These are phyloP conservation scores for Dryadomyces quercivorus DNA, from an alignment of 2,329 filamentous ascomycete genomes.

Conservation along the genomic window DNA sequence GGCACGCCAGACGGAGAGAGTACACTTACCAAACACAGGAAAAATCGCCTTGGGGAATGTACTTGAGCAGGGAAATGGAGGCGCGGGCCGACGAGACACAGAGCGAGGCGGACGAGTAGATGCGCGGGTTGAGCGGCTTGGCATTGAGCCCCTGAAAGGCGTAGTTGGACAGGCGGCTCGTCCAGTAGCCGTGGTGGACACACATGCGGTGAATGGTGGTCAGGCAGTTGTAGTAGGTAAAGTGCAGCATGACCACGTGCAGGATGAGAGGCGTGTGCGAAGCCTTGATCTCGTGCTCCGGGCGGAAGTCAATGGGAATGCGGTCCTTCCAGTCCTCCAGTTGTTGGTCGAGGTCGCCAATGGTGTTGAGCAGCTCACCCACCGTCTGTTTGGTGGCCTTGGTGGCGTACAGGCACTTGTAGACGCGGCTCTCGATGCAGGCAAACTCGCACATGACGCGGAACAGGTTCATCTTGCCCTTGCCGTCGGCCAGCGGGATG, in stretches of 20 bases:
- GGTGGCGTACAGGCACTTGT: conserved; percentile 84
- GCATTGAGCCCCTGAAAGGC: conserved; percentile 91
- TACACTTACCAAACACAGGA: conserved; percentile 77
- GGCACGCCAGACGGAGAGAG: neutral
- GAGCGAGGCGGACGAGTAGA: conserved; percentile 86
- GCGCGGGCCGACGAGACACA: conserved; percentile 88
- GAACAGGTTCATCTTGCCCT: conserved; percentile 91
- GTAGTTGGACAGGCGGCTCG: conserved; percentile 84
- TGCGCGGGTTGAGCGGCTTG: conserved; percentile 77
- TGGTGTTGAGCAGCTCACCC: conserved; percentile 86
- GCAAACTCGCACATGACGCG: conserved; percentile 84
- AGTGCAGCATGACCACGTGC: conserved; percentile 87
- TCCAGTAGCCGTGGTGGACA: conserved; percentile 97
- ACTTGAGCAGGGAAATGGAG: conserved; percentile 87
- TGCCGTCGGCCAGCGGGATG: conserved; percentile 78
- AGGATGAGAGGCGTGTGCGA: conserved; percentile 87
- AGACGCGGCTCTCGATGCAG: conserved; percentile 85
- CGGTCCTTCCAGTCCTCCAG: conserved; percentile 93
- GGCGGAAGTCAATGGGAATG: conserved; percentile 92
- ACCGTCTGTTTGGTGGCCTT: conserved; percentile 86
- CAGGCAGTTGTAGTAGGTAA: conserved; percentile 94
- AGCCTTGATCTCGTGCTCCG: conserved; percentile 90
- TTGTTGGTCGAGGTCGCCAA: conserved; percentile 82
- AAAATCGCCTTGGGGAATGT: conserved; percentile 90
- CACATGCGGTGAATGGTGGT: conserved; percentile 99